These are phyloP conservation scores for Raddia distichophylla DNA, from an alignment of 176 grass and related monocot species.

Conservation along the genomic window DNA sequence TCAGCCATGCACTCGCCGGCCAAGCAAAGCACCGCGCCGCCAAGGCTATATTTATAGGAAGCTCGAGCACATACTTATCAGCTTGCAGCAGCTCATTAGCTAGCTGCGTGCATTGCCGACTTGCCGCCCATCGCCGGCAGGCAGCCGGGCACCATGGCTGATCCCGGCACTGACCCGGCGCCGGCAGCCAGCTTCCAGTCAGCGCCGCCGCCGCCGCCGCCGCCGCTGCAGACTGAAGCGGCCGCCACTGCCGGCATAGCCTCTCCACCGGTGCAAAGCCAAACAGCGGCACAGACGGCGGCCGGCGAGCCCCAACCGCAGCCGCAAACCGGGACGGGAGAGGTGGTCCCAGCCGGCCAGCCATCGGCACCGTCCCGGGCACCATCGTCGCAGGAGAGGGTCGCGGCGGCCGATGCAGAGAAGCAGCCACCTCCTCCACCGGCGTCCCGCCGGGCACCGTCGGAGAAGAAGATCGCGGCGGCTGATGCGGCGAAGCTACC, in stretches of 20 bases:
- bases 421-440: too few relatives aligned
- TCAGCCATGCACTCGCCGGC: neutral
- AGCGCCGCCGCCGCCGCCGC: neutral
- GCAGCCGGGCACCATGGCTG: conserved; percentile 15
- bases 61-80: neutral
- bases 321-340: neutral
- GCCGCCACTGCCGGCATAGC: neutral
- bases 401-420: too few relatives aligned
- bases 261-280: neutral
- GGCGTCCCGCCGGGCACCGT: too few relatives aligned
- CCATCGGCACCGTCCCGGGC: too few relatives aligned
- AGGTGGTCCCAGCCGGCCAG: neutral
- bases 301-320: neutral
- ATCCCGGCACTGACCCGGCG: neutral
- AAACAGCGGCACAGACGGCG: neutral
- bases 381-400: too few relatives aligned
- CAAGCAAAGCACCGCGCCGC: neutral
- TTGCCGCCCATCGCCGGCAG: neutral
- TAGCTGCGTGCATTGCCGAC: too few relatives aligned
- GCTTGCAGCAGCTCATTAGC: neutral
- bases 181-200: neutral
- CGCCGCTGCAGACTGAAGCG: neutral
- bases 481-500: too few relatives aligned
- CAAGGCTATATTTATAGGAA: neutral
- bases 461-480: too few relatives aligned